phyloP scores from a whole-genome alignment of 768 basidiomycete genomes.

The Kwoniella dejecticola region DNA sequence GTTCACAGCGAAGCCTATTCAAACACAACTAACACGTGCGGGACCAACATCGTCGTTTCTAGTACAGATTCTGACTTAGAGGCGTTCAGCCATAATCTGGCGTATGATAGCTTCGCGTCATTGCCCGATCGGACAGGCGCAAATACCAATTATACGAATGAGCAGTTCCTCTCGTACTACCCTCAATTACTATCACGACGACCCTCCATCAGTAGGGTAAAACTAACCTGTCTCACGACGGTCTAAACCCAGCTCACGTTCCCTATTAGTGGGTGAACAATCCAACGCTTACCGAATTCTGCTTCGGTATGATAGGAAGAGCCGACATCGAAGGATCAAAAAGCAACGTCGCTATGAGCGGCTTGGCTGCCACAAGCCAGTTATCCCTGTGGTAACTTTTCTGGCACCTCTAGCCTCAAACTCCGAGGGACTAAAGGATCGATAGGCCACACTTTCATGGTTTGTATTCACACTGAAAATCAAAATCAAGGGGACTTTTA shows the following conservation, averaged over 20 bases:
- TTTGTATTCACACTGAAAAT: conserved; percentile 80
- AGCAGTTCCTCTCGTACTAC: conserved; percentile 81
- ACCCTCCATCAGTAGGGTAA: conserved; percentile 79
- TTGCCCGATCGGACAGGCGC: conserved; percentile 62
- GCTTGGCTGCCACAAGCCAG: conserved; percentile 72
- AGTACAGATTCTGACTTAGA: conserved; percentile 81
- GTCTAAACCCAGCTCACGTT: conserved; percentile 66
- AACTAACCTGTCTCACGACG: conserved; percentile 69
- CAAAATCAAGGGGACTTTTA: conserved; percentile 79
- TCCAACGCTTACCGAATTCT: conserved; percentile 74
- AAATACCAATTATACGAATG: conserved; percentile 82
- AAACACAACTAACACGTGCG: conserved; percentile 67
- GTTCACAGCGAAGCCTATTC: conserved; percentile 72
- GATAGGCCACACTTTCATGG: conserved; percentile 81
- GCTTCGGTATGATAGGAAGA: conserved; percentile 77
- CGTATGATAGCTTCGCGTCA: conserved; percentile 78
- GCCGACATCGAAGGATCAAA: conserved; percentile 78
- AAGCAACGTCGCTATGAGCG: conserved; percentile 81
- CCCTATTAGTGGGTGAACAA: conserved; percentile 80
- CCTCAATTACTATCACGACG: conserved; percentile 74
- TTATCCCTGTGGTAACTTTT: conserved; percentile 79
- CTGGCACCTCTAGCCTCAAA: conserved; percentile 79
- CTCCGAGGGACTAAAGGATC: conserved; percentile 78
- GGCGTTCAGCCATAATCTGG: conserved; percentile 83
- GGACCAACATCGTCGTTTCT: conserved; percentile 72